Evolutionary conservation across 2,329 filamentous ascomycete species (phyloP).

Genomic region (Zopfia rhizophila): DNA sequence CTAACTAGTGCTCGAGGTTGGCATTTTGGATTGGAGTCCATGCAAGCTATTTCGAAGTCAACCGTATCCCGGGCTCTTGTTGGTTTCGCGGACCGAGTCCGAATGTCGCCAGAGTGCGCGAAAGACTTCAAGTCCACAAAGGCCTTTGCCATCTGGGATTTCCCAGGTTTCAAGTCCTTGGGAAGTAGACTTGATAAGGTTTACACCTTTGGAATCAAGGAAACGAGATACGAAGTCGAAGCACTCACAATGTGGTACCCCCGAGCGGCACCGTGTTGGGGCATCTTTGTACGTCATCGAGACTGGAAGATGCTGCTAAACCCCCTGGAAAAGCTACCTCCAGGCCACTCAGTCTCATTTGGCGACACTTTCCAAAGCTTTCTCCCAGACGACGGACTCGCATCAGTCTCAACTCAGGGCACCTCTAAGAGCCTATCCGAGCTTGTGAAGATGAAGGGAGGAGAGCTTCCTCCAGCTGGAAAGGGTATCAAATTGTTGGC

Average conservation of each 20-base stretch:
- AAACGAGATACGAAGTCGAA: slow-evolving; percentile 42
- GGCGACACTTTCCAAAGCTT: slow-evolving; percentile 34
- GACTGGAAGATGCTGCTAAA: slow-evolving; percentile 42
- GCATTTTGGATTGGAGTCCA: slow-evolving; percentile 42
- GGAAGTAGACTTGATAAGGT: slow-evolving; percentile 36
- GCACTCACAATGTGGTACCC: slow-evolving; percentile 42
- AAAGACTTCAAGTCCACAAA: slow-evolving; percentile 16
- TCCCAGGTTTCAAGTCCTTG: slow-evolving; percentile 27
- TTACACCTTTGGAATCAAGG: slow-evolving; percentile 41
- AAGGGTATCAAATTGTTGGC: slow-evolving; percentile 35
- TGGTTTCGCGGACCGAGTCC: slow-evolving; percentile 34
- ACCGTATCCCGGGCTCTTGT: slow-evolving; percentile 33
- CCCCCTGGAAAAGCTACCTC: slow-evolving; percentile 36
- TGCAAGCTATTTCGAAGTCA: slow-evolving; percentile 27
- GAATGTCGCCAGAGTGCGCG: slow-evolving; percentile 20
- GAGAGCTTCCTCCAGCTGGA: slow-evolving; percentile 5
- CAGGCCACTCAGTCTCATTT: slow-evolving; percentile 35
- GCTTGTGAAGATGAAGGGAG: slow-evolving; percentile 9
- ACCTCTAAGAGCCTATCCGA: neutral
- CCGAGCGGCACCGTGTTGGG: slow-evolving; percentile 37
- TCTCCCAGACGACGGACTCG: slow-evolving; percentile 39
- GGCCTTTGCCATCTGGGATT: slow-evolving; percentile 34
- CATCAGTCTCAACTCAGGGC: slow-evolving; percentile 8
- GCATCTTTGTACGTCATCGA: slow-evolving; percentile 39
- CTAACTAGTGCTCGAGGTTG: slow-evolving; percentile 35